phyloP scores from a whole-genome alignment of 176 grass and related monocot genomes.

The Phyllostachys edulis region DNA sequence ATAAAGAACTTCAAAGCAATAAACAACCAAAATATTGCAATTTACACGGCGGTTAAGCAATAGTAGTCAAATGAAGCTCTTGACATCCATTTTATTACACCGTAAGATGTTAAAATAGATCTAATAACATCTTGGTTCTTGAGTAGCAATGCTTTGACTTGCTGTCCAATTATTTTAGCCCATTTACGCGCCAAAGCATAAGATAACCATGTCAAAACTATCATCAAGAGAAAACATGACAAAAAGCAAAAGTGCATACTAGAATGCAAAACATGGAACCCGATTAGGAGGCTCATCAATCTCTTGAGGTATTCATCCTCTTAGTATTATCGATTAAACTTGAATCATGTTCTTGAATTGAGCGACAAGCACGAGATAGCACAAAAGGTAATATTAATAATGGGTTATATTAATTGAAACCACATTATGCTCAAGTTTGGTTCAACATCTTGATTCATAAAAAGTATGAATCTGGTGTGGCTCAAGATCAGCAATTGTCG shows the following conservation, averaged over 20 bases:
- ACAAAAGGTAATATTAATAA: slow-evolving; percentile 24
- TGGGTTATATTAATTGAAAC: not conserved
- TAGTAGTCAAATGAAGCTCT: slow-evolving; percentile 4
- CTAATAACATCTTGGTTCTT: slow-evolving; percentile 98
- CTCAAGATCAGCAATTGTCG: slow-evolving; percentile 91
- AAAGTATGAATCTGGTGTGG: slow-evolving; percentile 99
- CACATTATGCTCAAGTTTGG: not conserved
- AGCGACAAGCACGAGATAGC: slow-evolving; percentile 14
- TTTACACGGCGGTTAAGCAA: slow-evolving; percentile 10
- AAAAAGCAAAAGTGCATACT: not conserved
- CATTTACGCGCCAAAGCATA: slow-evolving; percentile 78
- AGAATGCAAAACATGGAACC: slow-evolving; percentile 44
- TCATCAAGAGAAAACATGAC: not conserved
- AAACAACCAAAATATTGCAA: not conserved
- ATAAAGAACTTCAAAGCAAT: not conserved
- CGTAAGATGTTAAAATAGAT: slow-evolving; percentile 97
- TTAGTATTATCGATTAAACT: slow-evolving; percentile 86
- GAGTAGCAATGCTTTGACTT: slow-evolving; percentile 87
- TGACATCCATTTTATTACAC: slow-evolving; percentile 43
- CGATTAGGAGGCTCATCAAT: slow-evolving; percentile 98
- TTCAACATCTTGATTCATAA: slow-evolving; percentile 89
- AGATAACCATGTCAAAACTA: slow-evolving; percentile 31
- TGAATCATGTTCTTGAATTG: slow-evolving; percentile 99
- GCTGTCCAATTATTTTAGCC: slow-evolving; percentile 99
- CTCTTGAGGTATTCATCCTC: slow-evolving; percentile 98